Conservation (phyloP, 2,329 filamentous ascomycete genomes). For the Colletotrichum sp. region DNA sequence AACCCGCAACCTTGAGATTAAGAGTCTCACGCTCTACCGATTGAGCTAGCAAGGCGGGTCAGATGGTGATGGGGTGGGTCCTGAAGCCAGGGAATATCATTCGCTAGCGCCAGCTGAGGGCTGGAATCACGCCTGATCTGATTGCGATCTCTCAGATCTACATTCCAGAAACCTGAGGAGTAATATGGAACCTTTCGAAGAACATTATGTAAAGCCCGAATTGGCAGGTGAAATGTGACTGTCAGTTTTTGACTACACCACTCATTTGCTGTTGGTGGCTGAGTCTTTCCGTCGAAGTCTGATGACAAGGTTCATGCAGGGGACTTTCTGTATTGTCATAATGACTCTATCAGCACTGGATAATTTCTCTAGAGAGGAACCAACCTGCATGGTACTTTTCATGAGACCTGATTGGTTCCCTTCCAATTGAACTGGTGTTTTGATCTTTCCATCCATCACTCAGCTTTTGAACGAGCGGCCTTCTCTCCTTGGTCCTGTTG, state of each 20-base stretch:
- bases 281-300: not conserved
- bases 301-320: not conserved
- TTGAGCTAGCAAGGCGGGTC: constrained; percentile 60
- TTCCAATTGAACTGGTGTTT: not conserved
- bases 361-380: not conserved
- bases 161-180: not conserved
- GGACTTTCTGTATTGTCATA: not conserved
- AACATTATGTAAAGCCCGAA: not conserved
- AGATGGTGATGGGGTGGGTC: not conserved
- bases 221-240: not conserved
- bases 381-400: not conserved
- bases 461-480: not conserved
- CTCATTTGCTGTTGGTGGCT: not conserved
- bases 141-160: not conserved
- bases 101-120: not conserved
- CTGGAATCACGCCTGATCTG: not conserved
- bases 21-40: constrained; percentile 79
- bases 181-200: not conserved
- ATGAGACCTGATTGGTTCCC: not conserved
- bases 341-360: not conserved
- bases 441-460: not conserved
- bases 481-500: not conserved
- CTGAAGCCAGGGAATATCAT: accelerated
- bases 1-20: constrained; percentile 37
- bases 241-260: not conserved